A percentile compares a stretch with the other conserved stretches of the same genome.
Conservation (phyloP, 352 stramenopile species). For the Globisporangium irregulare region DNA sequence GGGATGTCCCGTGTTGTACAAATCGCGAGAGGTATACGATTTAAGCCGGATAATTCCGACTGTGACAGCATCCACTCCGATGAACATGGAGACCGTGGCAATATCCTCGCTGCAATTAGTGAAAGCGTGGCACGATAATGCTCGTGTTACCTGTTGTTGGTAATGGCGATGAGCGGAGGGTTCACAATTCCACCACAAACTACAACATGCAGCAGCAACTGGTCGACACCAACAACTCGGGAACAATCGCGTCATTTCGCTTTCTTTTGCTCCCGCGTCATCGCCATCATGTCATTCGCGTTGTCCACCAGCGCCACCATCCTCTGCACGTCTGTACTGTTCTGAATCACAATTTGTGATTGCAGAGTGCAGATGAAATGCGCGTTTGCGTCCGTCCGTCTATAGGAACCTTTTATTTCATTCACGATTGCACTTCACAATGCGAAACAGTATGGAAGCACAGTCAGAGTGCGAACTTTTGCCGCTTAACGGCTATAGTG, state of each 20-base stretch:
- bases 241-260: not conserved
- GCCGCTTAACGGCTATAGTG: too few species aligned
- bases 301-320: not conserved
- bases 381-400: too few species aligned
- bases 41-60: not conserved
- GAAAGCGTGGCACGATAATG: not conserved
- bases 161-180: not conserved
- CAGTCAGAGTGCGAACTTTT: not conserved
- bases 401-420: too few species aligned
- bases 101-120: not conserved
- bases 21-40: not conserved
- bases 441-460: too few species aligned
- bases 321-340: too few species aligned
- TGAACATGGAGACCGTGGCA: not conserved
- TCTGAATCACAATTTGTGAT: too few species aligned
- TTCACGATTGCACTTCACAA: too few species aligned
- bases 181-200: not conserved
- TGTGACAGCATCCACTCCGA: not conserved
- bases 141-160: not conserved
- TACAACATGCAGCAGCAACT: not conserved
- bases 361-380: too few species aligned
- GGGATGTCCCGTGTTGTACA: not conserved
- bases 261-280: not conserved
- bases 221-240: not conserved
- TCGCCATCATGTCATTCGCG: not conserved